Percentiles rank a stretch among this genome's conserved stretches.
Conservation (phyloP, 2,329 filamentous ascomycete genomes). For the Trichoderma sp. region DNA sequence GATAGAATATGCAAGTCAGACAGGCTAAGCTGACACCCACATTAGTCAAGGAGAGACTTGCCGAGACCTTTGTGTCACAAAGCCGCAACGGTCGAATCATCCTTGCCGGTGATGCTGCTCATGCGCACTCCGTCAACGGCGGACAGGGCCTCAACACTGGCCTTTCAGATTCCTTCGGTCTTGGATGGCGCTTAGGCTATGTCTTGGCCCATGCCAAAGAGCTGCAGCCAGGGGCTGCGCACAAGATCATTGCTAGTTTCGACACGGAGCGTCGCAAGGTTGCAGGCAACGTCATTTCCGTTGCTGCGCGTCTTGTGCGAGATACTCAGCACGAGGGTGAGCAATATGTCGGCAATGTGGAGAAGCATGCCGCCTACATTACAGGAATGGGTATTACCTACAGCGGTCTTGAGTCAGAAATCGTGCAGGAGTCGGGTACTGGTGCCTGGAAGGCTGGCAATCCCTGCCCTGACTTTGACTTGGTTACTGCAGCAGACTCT, state of each 20-base stretch:
- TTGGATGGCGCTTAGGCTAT: slow-evolving; percentile 54
- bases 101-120: slow-evolving; percentile 58
- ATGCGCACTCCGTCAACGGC: slow-evolving; percentile 58
- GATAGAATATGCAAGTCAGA: no score
- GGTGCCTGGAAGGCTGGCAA: slow-evolving; percentile 44
- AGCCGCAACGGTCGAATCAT: slow-evolving; percentile 30
- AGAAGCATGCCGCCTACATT: background rate
- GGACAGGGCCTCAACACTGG: slow-evolving; percentile 62
- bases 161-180: slow-evolving; percentile 56
- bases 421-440: slow-evolving; percentile 37
- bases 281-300: background rate
- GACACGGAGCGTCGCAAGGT: slow-evolving; percentile 42
- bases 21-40: background rate
- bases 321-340: no score
- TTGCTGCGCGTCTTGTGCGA: no score
- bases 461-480: slow-evolving; percentile 42
- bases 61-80: slow-evolving; percentile 43
- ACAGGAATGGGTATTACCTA: slow-evolving; percentile 47
- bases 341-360: background rate
- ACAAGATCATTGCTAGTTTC: slow-evolving; percentile 45
- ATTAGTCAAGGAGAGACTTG: slow-evolving; percentile 46
- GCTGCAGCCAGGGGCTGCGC: slow-evolving; percentile 29
- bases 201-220: slow-evolving; percentile 29
- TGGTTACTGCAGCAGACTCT: slow-evolving; percentile 20
- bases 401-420: slow-evolving; percentile 37